Conservation (phyloP, 2,329 filamentous ascomycete species). For the Colletotrichum eleusines region DNA sequence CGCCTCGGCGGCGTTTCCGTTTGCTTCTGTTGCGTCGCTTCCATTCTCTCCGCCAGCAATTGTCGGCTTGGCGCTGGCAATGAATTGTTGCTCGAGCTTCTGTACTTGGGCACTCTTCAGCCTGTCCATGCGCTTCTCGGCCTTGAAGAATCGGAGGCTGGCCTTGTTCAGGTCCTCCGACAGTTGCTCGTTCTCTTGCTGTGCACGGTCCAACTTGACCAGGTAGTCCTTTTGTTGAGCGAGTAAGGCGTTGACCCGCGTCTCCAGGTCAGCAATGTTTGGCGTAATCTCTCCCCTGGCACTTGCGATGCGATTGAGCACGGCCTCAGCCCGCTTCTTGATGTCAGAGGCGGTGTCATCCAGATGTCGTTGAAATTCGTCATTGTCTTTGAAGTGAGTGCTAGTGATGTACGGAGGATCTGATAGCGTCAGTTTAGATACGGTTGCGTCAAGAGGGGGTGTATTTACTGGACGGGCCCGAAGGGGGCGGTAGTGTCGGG, state of each 20-base stretch:
- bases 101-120: slow-evolving; percentile 90
- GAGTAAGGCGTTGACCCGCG: slow-evolving; percentile 79
- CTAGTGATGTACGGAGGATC: slow-evolving; percentile 69
- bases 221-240: slow-evolving; percentile 86
- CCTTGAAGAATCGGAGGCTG: slow-evolving; percentile 91
- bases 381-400: slow-evolving; percentile 71
- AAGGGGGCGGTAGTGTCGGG: slow-evolving; percentile 57
- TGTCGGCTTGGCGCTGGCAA: slow-evolving; percentile 71
- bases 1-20: slow-evolving; percentile 72
- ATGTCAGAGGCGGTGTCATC: slow-evolving; percentile 81
- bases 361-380: slow-evolving; percentile 86
- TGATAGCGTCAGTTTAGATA: slow-evolving; percentile 51
- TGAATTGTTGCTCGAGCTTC: slow-evolving; percentile 90
- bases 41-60: slow-evolving; percentile 67
- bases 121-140: slow-evolving; percentile 93
- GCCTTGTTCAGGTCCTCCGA: slow-evolving; percentile 90
- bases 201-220: slow-evolving; percentile 79
- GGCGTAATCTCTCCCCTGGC: slow-evolving; percentile 69
- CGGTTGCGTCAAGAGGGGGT: slow-evolving; percentile 10
- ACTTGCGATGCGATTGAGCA: slow-evolving; percentile 71
- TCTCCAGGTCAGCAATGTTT: slow-evolving; percentile 79
- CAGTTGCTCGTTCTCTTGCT: slow-evolving; percentile 84
- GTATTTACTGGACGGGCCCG: slow-evolving; percentile 36
- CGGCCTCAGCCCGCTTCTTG: slow-evolving; percentile 76
- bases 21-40: slow-evolving; percentile 64